Conservation (phyloP, 140 eudicot species). For the Flaveria floridana region DNA sequence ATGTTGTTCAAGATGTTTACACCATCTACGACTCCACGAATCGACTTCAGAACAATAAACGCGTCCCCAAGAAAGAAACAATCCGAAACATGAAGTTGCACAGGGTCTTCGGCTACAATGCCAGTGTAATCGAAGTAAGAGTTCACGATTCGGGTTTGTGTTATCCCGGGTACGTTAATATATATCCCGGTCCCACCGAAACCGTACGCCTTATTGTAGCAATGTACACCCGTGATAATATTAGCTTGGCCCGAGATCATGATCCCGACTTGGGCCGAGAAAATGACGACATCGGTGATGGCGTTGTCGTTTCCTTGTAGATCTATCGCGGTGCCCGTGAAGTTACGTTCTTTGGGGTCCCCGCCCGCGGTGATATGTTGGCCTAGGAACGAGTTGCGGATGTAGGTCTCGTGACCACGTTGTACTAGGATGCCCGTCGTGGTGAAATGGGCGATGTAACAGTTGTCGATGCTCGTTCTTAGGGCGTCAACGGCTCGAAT, state of each 20-base stretch:
- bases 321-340: constrained; percentile 73
- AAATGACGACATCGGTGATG: constrained; percentile 67
- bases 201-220: constrained; percentile 76
- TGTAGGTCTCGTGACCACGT: constrained; percentile 82
- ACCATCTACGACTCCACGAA: constrained; percentile 56
- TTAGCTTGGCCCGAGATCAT: constrained; percentile 71
- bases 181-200: constrained; percentile 82
- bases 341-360: constrained; percentile 53
- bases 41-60: constrained; percentile 48
- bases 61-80: constrained; percentile 82
- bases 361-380: constrained; percentile 81
- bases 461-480: constrained; percentile 63
- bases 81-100: constrained; percentile 61
- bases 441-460: constrained; percentile 67
- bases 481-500: constrained; percentile 50
- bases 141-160: constrained; percentile 74
- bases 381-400: constrained; percentile 64
- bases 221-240: constrained; percentile 67
- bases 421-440: constrained; percentile 63
- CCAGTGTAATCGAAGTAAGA: constrained; percentile 79
- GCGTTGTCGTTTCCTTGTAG: constrained; percentile 73
- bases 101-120: constrained; percentile 80
- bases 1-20: constrained; percentile 71
- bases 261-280: constrained; percentile 70
- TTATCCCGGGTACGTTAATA: constrained; percentile 59